These are phyloP conservation scores for Lactarius hatsudake DNA, from an alignment of 768 basidiomycete genomes.

Conservation along the genomic window DNA sequence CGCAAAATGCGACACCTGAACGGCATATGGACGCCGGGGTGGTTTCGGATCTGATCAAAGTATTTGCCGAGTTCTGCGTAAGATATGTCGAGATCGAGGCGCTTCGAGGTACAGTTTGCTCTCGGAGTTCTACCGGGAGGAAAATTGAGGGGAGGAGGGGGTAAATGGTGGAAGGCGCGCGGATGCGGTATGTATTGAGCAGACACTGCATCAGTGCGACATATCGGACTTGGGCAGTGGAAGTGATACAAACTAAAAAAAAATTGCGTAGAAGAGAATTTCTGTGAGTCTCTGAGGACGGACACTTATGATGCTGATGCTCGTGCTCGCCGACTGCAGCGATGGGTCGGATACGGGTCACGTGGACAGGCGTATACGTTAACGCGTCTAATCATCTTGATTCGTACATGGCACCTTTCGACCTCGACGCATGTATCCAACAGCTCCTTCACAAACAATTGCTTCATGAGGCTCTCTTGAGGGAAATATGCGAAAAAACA, in stretches of 20 bases:
- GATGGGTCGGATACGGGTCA: neutral
- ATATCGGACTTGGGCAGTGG: constrained; percentile 9
- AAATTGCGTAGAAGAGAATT: neutral
- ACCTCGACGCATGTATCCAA: constrained; percentile 94
- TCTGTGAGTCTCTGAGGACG: neutral
- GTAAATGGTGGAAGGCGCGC: neutral
- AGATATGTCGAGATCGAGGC: constrained; percentile 3
- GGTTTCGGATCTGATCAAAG: neutral
- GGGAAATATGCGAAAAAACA: constrained; percentile 99
- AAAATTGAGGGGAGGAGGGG: constrained; percentile 4
- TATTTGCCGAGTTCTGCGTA: constrained; percentile 9
- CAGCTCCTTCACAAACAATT: constrained; percentile 90
- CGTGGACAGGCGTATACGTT: neutral
- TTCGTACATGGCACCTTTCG: constrained; percentile 60
- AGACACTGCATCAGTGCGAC: constrained; percentile 13
- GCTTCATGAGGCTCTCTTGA: constrained; percentile 87
- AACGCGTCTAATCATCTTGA: constrained; percentile 4
- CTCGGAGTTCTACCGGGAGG: neutral
- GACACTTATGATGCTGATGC: neutral
- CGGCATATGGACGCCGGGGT: neutral
- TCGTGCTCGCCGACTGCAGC: neutral
- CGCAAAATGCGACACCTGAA: constrained; percentile 13
- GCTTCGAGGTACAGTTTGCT: neutral
- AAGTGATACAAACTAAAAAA: neutral
- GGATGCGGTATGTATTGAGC: neutral